Evolutionary conservation across 2,329 filamentous ascomycete genomes (phyloP).

Genomic region (Phyllosticta citribraziliensis): DNA sequence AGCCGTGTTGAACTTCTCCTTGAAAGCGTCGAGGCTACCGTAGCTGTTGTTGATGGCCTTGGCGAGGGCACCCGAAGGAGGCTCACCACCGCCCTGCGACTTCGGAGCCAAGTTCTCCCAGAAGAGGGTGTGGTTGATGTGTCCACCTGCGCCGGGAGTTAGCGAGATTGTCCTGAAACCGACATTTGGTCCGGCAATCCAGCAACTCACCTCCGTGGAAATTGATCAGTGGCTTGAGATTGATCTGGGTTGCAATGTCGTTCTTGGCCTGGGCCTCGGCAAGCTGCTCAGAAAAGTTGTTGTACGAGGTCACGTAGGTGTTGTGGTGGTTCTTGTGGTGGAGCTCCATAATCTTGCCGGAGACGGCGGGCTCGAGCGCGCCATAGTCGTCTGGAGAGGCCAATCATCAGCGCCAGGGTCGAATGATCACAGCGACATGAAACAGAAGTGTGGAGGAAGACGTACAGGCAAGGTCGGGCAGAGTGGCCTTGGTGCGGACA

Average conservation of each 20-base stretch:
- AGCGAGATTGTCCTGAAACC: not conserved
- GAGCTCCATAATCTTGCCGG: slow-evolving; percentile 89
- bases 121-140: slow-evolving; percentile 59
- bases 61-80: slow-evolving; percentile 47
- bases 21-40: slow-evolving; percentile 47
- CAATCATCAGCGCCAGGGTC: not conserved
- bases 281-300: slow-evolving; percentile 65
- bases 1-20: slow-evolving; percentile 55
- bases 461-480: slow-evolving; percentile 77
- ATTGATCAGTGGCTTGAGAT: slow-evolving; percentile 50
- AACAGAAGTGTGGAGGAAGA: not conserved
- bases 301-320: slow-evolving; percentile 85
- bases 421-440: not conserved
- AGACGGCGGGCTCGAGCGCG: slow-evolving; percentile 77
- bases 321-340: slow-evolving; percentile 93
- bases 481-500: slow-evolving; percentile 77
- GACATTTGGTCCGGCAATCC: not conserved
- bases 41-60: slow-evolving; percentile 51
- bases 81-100: slow-evolving; percentile 56
- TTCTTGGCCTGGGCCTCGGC: slow-evolving; percentile 45
- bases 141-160: slow-evolving; percentile 37
- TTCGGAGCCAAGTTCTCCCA: slow-evolving; percentile 62
- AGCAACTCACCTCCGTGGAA: slow-evolving; percentile 49
- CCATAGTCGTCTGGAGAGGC: slow-evolving; percentile 75
- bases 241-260: slow-evolving; percentile 46